Evolutionary conservation across 169 alveolate genomes (phyloP).

Genomic region (Plasmodium knowlesi): DNA sequence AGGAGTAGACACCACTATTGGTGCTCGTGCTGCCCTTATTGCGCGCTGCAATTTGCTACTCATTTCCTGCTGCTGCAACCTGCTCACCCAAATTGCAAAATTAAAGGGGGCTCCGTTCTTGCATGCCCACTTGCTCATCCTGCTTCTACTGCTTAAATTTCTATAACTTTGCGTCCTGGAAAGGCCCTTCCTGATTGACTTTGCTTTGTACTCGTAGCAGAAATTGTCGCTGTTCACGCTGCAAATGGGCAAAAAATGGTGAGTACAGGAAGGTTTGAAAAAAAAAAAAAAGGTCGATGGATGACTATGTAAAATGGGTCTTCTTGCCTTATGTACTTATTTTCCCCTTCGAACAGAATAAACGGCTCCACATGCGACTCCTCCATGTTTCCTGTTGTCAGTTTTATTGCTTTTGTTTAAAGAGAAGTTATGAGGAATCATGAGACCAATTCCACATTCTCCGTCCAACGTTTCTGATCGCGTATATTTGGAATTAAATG

Average conservation of each 20-base stretch:
- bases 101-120: background rate
- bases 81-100: background rate
- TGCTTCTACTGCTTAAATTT: background rate
- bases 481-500: background rate
- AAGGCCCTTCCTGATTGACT: background rate
- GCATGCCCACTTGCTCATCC: constrained; percentile 1
- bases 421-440: background rate
- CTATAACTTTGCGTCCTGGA: background rate
- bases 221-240: constrained; percentile 13
- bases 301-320: background rate
- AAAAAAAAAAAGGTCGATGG: background rate
- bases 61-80: background rate
- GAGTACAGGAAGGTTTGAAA: background rate
- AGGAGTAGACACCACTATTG: background rate
- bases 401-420: constrained; percentile 1
- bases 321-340: constrained; percentile 17
- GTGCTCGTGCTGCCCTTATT: background rate
- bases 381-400: background rate
- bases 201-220: constrained; percentile 33
- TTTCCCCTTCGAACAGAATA: constrained; percentile 66
- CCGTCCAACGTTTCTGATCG: background rate
- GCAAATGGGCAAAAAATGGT: background rate
- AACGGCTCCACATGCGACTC: background rate
- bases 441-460: background rate
- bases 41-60: background rate